These are phyloP conservation scores for Auxenochlorella protothecoides DNA, from an alignment of 139 green algal species.

Conservation along the genomic window DNA sequence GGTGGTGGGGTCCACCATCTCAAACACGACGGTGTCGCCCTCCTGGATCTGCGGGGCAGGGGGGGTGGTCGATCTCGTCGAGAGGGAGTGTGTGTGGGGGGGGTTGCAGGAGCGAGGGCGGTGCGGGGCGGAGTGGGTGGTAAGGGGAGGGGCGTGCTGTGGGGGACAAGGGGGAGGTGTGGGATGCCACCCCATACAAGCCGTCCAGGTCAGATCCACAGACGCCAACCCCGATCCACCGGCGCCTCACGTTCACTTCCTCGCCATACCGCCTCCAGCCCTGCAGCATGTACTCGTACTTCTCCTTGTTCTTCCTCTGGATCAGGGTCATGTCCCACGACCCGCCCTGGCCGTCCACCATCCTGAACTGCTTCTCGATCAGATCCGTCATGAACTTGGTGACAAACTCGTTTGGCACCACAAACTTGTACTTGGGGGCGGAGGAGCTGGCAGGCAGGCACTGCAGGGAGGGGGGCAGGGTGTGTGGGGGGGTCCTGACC, in stretches of 20 bases:
- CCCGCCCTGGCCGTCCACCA: constrained; percentile 16
- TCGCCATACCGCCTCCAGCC: constrained; percentile 18
- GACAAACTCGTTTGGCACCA: constrained; percentile 34
- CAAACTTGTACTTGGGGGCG: constrained; percentile 31
- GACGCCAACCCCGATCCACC: too few species aligned
- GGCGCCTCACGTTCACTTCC: not conserved
- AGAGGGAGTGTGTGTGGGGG: too few species aligned
- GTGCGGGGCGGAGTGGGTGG: not conserved
- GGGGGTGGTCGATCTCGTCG: too few species aligned
- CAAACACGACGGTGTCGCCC: constrained; percentile 17
- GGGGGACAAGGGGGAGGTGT: too few species aligned
- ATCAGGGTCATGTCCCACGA: constrained; percentile 18
- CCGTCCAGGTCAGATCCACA: too few species aligned
- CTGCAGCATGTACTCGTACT: constrained; percentile 37
- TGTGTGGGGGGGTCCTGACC: not conserved
- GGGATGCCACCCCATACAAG: too few species aligned
- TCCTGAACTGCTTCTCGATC: constrained; percentile 19
- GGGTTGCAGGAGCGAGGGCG: too few species aligned
- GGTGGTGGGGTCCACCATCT: constrained; percentile 9
- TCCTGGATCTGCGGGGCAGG: constrained; percentile 5
- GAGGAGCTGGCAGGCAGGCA: constrained; percentile 13
- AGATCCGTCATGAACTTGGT: constrained; percentile 26
- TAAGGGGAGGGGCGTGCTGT: not conserved
- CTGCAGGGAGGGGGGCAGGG: constrained; percentile 4
- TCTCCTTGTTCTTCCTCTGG: constrained; percentile 33